Conservation (phyloP, 495 filamentous ascomycete genomes). For the Cercophora newfieldiana region DNA sequence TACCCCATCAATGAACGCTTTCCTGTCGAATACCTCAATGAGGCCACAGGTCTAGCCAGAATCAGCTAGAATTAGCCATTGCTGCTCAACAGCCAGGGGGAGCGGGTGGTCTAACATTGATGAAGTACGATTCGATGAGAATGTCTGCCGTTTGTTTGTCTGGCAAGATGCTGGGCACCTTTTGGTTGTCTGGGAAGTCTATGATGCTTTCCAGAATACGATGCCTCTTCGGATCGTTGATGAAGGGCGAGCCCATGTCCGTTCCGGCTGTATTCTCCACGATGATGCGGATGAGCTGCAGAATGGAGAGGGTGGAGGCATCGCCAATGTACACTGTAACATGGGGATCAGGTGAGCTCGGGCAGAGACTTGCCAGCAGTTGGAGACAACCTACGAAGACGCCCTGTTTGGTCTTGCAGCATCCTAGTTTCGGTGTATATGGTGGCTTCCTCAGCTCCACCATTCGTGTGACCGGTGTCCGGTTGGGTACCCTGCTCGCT, state of each 20-base stretch:
- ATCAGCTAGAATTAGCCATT: slow-evolving; percentile 19
- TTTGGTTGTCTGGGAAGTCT: slow-evolving; percentile 45
- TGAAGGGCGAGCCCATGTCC: slow-evolving; percentile 57
- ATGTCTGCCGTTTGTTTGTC: slow-evolving; percentile 54
- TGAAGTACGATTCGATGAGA: slow-evolving; percentile 60
- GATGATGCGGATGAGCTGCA: slow-evolving; percentile 72
- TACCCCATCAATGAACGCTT: slow-evolving; percentile 48
- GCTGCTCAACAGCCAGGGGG: slow-evolving; percentile 2
- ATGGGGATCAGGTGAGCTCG: slow-evolving; percentile 4
- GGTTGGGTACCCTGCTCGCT: slow-evolving; percentile 54
- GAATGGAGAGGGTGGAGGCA: slow-evolving; percentile 68
- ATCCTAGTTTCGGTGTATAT: slow-evolving; percentile 58
- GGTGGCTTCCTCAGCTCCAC: slow-evolving; percentile 57
- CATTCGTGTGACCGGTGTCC: slow-evolving; percentile 48
- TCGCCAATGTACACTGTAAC: slow-evolving; percentile 67
- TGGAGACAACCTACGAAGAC: slow-evolving; percentile 49
- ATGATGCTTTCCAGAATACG: slow-evolving; percentile 65
- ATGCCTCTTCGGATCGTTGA: slow-evolving; percentile 66
- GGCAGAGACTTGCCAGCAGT: background rate
- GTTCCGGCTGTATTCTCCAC: slow-evolving; percentile 65
- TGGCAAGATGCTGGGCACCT: slow-evolving; percentile 52
- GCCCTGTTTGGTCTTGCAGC: slow-evolving; percentile 58
- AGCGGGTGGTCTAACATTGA: slow-evolving; percentile 47
- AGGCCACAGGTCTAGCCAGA: slow-evolving; percentile 54
- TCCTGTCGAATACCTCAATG: slow-evolving; percentile 55